A percentile compares a stretch with the other conserved stretches of the same genome.
Conservation (phyloP, 179 eudicot genomes). For the Actinidia arguta region DNA sequence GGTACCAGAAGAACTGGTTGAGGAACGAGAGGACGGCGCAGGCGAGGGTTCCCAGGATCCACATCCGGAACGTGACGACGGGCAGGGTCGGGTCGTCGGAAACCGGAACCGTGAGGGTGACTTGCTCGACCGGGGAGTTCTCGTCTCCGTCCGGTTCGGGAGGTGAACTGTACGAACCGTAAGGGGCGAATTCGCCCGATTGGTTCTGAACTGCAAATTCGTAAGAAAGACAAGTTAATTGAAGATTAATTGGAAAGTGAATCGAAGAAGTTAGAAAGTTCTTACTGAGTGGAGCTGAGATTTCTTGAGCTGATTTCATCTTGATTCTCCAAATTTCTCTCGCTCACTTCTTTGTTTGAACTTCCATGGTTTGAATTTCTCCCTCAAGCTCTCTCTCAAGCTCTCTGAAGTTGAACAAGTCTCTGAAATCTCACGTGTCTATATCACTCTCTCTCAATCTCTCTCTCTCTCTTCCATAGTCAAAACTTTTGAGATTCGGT, state of each 20-base stretch:
- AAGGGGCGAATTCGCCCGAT: slow-evolving; percentile 6
- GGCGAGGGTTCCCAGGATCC: slow-evolving; percentile 75
- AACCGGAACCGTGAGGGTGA: slow-evolving; percentile 79
- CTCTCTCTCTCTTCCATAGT: too few species aligned
- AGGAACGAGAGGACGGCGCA: slow-evolving; percentile 78
- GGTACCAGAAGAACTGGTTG: slow-evolving; percentile 96
- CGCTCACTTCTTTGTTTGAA: background rate
- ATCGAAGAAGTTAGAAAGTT: background rate
- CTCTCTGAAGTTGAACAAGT: too few species aligned
- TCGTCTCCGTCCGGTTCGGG: slow-evolving; percentile 26
- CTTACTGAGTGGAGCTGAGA: slow-evolving; percentile 50
- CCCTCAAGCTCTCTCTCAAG: too few species aligned
- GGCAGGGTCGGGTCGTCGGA: slow-evolving; percentile 74
- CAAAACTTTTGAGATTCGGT: too few species aligned
- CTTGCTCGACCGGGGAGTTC: slow-evolving; percentile 89
- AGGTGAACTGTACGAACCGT: slow-evolving; percentile 10
- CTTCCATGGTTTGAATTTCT: background rate
- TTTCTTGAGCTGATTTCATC: slow-evolving; percentile 22
- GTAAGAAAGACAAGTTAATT: background rate
- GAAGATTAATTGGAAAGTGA: background rate
- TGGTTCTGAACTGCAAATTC: slow-evolving; percentile 34
- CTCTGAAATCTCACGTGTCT: too few species aligned
- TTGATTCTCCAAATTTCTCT: background rate
- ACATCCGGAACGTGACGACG: slow-evolving; percentile 83
- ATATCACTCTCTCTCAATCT: too few species aligned